Base-by-base conservation (phyloP, 169 alveolate genomes). In the Plasmodium yoelii region DNA sequence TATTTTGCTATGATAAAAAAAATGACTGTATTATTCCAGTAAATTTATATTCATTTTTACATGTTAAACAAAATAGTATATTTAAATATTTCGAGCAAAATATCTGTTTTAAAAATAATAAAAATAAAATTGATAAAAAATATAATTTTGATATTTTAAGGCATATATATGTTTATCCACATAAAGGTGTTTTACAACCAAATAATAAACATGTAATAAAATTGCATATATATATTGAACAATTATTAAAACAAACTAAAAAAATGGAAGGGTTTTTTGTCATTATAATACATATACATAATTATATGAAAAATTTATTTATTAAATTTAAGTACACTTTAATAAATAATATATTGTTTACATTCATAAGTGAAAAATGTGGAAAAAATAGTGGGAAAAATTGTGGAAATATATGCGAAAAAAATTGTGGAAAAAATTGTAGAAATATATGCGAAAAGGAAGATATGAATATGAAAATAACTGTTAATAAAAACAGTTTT, bases 1-100 rank as follows among this genome's bases (percentile, higher is more conserved):
- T 75, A 12, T 34, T 75, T 13, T 75, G 88, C 56, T 44, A 47
- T 15, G 88, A 75, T 24, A 6, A 65, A 6, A 63, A n/a, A 53
- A 75, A 19, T 6, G 51, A 63, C 2, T 46, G 61, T 15, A 60
- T 70, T n/a, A 57, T 75, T 18, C 88, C 88, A 47, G 12, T 75
- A 19, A 61, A 75, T 44, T 51, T 75, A 39, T 75, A 75, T 42
- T 75, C 88, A 7, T 75, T 24, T 42, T 44, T 75, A 26, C 88
- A 75, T n/a, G 5, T 75, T 22, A 75, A 63, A n/a, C 47, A 75
- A 49, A 75, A 56, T 22, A 26, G 77, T 0, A 75, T 75, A 28
- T 75, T 75, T 44, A 75, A 75, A 68, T 63, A 75, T 67, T n/a
- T 75, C 5, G 88, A 75, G 44, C 77, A 75, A 28, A 75, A 75